Evolutionary conservation across 2,329 filamentous ascomycete genomes (phyloP), one percentile per base, ranked within the genome.

Genomic region (Apiospora koreana): DNA sequence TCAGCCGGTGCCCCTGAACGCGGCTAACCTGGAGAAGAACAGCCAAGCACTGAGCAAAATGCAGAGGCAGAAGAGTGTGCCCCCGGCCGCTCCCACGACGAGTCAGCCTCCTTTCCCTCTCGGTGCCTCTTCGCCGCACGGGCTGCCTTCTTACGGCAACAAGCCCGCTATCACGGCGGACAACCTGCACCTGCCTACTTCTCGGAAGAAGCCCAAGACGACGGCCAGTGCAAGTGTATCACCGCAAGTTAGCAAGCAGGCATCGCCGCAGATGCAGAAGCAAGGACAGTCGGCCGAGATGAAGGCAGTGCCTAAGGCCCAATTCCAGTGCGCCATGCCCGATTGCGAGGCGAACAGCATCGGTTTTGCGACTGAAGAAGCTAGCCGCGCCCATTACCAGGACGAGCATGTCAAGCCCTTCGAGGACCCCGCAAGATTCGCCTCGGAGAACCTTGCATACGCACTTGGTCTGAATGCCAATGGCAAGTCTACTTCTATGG

Each of bases 331-430:
- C 77, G 80, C 84, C 25, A 88, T 91, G 67, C 74, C 81, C 1
- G 85, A 86, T 43, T 92, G 89, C 74, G 87, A 89, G 38, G 81
- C 82, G 73, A 83, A 84, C 10, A 77, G 75, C 2, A 79, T 82
- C 16, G 86, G 84, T 0, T 91, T 91, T 73, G 75, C 83, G 2
- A 88, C 80, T 8, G 86, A 91, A 72, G 87, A 90, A 73, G 84
- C 84, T 16, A 81, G 86, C 66, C 83, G 85, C 69, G 76, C 79
- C 14, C 89, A 92, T 74, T 79, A 84, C 9, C 82, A 87, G n/a
- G 86, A 91, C 70, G 88, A 91, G 76, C 89, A 92, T 73, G 79
- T 84, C 28, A 86, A 85, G 76, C 89, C 89, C 7, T 80, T 82
- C 54, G 82, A 88, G 72, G 81, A 91, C 71, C 88, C 89, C 2